phyloP scores from a whole-genome alignment of 441 rosid species.

The Gossypium trilobum region DNA sequence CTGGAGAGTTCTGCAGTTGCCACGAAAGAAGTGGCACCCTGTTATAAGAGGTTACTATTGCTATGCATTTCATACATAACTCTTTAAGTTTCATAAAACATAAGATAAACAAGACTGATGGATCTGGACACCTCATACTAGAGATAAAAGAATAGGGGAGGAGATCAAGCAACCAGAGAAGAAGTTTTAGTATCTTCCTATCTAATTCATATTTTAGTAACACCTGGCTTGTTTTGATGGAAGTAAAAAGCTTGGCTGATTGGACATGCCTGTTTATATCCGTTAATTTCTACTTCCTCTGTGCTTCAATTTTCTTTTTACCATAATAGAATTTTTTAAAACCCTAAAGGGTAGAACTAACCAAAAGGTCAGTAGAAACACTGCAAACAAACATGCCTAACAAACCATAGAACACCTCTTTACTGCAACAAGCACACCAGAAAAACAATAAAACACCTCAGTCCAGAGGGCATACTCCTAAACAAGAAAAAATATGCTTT shows the following conservation, averaged over 20 bases:
- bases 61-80: not conserved
- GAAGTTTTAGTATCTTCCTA: slow-evolving; percentile 1
- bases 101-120: not conserved
- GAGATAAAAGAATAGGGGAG: not conserved
- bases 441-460: no score
- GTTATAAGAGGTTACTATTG: not conserved
- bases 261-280: not conserved
- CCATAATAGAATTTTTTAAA: no score
- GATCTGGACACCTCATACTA: not conserved
- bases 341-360: no score
- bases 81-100: slow-evolving; percentile 1
- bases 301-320: not conserved
- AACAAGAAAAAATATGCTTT: no score
- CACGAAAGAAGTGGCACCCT: not conserved
- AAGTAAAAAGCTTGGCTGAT: slow-evolving; percentile 10
- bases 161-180: not conserved
- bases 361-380: no score
- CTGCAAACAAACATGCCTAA: no score
- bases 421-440: no score
- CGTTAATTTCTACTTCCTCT: not conserved
- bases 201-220: not conserved
- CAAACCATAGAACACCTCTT: no score
- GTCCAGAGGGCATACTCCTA: no score
- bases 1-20: not conserved
- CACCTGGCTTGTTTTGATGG: not conserved